phyloP scores from a whole-genome alignment of 2,329 filamentous ascomycete genomes.

The Aspergillus calidoustus region DNA sequence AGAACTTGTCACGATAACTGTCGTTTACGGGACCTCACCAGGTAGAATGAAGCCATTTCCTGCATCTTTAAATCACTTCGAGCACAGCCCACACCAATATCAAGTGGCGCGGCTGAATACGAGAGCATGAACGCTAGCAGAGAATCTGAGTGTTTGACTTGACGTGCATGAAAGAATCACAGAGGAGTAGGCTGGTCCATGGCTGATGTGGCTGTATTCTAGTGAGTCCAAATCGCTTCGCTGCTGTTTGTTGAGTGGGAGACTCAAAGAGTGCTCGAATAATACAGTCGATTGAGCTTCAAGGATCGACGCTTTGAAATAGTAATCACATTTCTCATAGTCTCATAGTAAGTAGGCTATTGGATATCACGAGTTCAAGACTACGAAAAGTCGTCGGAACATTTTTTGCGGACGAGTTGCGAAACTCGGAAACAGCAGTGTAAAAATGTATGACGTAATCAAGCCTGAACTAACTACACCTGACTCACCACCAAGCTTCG shows the following conservation, averaged over 20 bases:
- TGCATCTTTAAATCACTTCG: too few relatives aligned
- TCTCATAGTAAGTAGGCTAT: not conserved
- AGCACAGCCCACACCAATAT: too few relatives aligned
- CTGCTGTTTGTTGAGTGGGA: not conserved
- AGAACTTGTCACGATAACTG: not conserved
- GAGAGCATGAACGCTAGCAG: too few relatives aligned
- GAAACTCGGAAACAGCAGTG: not conserved
- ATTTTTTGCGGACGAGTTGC: not conserved
- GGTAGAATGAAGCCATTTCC: too few relatives aligned
- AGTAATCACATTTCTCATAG: not conserved
- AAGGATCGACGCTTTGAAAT: too few relatives aligned
- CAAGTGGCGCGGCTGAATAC: too few relatives aligned
- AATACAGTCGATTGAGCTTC: not conserved
- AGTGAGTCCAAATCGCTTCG: not conserved
- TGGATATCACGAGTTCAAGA: not conserved
- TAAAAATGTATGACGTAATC: conserved; percentile 21
- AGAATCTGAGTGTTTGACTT: too few relatives aligned
- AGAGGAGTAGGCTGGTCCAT: too few relatives aligned
- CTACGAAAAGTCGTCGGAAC: not conserved
- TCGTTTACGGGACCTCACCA: too few relatives aligned
- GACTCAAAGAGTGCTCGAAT: not conserved
- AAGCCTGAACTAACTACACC: conserved; percentile 10
- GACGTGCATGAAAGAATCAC: too few relatives aligned
- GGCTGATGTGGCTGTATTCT: not conserved
- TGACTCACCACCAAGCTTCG: not conserved